Evolutionary conservation across 441 rosid species (phyloP).

Genomic region (Manihot esculenta): DNA sequence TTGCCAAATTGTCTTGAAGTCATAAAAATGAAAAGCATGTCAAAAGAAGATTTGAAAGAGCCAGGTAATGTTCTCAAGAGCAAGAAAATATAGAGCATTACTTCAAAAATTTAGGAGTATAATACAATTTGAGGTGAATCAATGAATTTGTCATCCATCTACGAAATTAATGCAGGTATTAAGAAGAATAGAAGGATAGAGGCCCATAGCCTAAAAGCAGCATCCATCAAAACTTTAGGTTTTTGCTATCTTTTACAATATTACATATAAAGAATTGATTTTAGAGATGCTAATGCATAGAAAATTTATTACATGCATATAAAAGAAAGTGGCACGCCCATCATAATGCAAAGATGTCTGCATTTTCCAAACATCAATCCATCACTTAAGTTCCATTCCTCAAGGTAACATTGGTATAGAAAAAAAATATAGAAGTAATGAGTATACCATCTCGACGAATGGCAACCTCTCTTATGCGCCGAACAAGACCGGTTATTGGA

Average conservation of each 20-base stretch:
- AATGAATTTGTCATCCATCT: neutral
- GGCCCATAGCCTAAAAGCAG: neutral
- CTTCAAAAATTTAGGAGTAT: neutral
- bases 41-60: neutral
- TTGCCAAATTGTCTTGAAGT: neutral
- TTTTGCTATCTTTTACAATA: neutral
- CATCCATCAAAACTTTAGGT: neutral
- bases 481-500: conserved; percentile 73
- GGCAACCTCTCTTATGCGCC: conserved; percentile 78
- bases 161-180: neutral
- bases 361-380: neutral
- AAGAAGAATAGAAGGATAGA: neutral
- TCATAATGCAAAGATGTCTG: neutral
- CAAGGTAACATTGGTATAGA: neutral
- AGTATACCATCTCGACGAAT: conserved; percentile 67
- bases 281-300: neutral
- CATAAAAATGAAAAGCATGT: neutral
- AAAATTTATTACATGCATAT: neutral
- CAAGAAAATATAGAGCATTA: neutral
- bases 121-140: neutral
- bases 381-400: neutral
- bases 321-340: neutral
- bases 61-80: neutral
- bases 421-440: neutral
- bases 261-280: neutral